Evolutionary conservation across 1,139 yeast genomes (phyloP).

Genomic region (Yamadazyma epiphylla): DNA sequence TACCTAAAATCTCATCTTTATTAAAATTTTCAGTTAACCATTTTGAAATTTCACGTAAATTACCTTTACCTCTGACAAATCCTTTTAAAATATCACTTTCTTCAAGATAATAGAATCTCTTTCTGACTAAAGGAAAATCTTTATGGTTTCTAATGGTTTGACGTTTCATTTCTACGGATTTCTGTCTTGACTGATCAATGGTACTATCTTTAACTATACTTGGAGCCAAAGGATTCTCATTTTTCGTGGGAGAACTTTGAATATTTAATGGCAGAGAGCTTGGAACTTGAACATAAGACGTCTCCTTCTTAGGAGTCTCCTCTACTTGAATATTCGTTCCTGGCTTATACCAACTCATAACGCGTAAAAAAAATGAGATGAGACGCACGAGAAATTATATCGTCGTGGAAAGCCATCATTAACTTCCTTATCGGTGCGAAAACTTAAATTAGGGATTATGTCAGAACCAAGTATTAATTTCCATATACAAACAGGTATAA

Average conservation of each 20-base stretch:
- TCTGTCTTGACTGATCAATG: conserved; percentile 13
- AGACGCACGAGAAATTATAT: neutral
- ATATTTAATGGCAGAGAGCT: conserved; percentile 33
- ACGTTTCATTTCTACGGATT: conserved; percentile 31
- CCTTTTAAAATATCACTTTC: conserved; percentile 57
- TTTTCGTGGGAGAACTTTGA: conserved; percentile 20
- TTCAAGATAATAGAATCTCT: conserved; percentile 42
- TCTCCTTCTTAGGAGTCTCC: conserved; percentile 16
- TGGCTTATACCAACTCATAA: conserved; percentile 32
- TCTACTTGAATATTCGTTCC: conserved; percentile 17
- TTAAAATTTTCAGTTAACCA: conserved; percentile 40
- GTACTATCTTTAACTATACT: conserved; percentile 16
- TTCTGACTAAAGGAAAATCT: conserved; percentile 48
- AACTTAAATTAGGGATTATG: no score
- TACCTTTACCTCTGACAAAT: conserved; percentile 56
- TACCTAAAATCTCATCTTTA: conserved; percentile 25
- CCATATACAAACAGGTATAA: conserved; percentile 41
- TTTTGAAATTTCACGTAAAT: conserved; percentile 50
- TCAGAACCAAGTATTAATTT: conserved; percentile 40
- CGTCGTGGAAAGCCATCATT: neutral
- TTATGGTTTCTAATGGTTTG: conserved; percentile 39
- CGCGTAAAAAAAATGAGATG: neutral
- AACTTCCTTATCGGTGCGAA: neutral
- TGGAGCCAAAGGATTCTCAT: conserved; percentile 9
- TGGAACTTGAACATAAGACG: conserved; percentile 30